A percentile compares a stretch with the other conserved stretches of the same genome.
These are phyloP conservation scores for Clonostachys rosea DNA, from an alignment of 2,329 filamentous ascomycete species.

Conservation along the genomic window DNA sequence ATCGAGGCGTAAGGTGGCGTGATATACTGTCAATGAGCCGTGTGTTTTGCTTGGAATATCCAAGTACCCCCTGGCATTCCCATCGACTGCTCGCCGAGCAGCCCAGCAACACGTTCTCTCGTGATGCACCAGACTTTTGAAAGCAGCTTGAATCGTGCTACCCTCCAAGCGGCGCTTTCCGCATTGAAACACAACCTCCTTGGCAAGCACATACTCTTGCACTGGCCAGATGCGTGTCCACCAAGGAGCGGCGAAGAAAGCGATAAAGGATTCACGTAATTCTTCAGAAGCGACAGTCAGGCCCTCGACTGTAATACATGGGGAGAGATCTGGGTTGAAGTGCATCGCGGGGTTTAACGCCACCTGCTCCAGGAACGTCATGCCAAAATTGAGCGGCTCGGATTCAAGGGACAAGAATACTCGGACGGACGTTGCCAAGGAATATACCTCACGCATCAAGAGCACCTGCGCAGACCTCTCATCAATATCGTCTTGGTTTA, in stretches of 20 bases:
- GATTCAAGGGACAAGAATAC: background rate
- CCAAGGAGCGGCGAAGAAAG: background rate
- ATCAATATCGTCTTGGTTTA: conserved; percentile 2
- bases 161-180: background rate
- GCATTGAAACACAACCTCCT: background rate
- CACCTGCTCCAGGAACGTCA: background rate
- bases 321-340: background rate
- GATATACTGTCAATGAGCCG: no score
- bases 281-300: background rate
- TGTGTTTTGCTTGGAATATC: no score
- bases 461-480: conserved; percentile 1
- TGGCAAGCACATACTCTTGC: background rate
- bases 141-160: background rate
- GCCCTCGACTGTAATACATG: background rate
- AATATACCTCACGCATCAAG: conserved; percentile 1
- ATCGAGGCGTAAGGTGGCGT: no score
- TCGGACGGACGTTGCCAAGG: background rate
- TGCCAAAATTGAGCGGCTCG: background rate
- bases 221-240: background rate
- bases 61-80: no score
- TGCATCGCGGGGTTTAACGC: background rate
- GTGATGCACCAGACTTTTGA: background rate
- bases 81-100: no score
- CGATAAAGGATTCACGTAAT: background rate
- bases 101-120: background rate